phyloP scores from a whole-genome alignment of 2,329 filamentous ascomycete genomes.

The Geosmithia morbida region DNA sequence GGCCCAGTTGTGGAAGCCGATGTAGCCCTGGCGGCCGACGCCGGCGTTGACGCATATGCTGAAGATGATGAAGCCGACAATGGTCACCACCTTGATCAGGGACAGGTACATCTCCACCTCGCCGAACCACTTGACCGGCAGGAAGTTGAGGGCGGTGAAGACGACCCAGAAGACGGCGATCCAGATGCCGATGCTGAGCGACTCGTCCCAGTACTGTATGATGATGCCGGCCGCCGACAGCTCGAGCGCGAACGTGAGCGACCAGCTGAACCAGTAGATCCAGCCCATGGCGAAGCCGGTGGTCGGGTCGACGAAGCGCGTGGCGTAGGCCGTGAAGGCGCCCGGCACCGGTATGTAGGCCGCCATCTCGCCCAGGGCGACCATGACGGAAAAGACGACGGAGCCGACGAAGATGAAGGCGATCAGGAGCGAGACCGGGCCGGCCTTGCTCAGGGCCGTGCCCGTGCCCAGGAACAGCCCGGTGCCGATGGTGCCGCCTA shows the following conservation, averaged over 20 bases:
- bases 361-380: slow-evolving; percentile 56
- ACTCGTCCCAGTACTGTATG: slow-evolving; percentile 57
- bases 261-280: slow-evolving; percentile 74
- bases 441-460: slow-evolving; percentile 43
- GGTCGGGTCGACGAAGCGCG: slow-evolving; percentile 58
- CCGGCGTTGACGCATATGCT: slow-evolving; percentile 63
- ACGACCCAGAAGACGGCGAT: slow-evolving; percentile 60
- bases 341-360: slow-evolving; percentile 65
- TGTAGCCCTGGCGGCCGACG: slow-evolving; percentile 51
- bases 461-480: slow-evolving; percentile 59
- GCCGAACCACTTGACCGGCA: slow-evolving; percentile 60
- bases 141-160: slow-evolving; percentile 54
- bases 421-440: slow-evolving; percentile 52
- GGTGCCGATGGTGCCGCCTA: slow-evolving; percentile 56
- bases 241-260: slow-evolving; percentile 59
- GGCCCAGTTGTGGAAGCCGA: slow-evolving; percentile 61
- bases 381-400: slow-evolving; percentile 65
- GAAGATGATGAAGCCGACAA: slow-evolving; percentile 64
- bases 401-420: slow-evolving; percentile 56
- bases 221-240: slow-evolving; percentile 59
- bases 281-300: slow-evolving; percentile 68
- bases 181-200: slow-evolving; percentile 54
- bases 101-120: slow-evolving; percentile 71
- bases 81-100: slow-evolving; percentile 61
- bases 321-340: slow-evolving; percentile 63